Evolutionary conservation across 371 early-diverging fungal genomes (phyloP), one percentile per base, ranked within the genome.

Genomic region (Haplosporangium sp.): DNA sequence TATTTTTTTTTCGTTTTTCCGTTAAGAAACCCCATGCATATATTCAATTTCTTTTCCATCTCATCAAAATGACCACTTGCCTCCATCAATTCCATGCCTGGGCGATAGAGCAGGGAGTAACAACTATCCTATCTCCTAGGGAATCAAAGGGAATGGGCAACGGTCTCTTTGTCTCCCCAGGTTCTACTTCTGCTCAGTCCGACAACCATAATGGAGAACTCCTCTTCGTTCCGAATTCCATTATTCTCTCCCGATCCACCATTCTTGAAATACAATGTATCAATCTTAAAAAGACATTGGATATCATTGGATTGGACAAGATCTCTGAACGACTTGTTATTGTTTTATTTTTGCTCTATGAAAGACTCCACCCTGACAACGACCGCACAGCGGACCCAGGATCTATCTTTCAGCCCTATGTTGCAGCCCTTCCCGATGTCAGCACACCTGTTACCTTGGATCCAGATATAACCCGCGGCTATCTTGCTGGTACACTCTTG

Each of bases 401-500:
- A 27, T 59, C 64, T 1, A 0, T 62, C 10, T 74, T 74, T 52
- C 47, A 44, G 15, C 63, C 69, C 10, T 79, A 79, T n/a, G 56
- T 74, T 45, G 65, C 71, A 6, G 58, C 40, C 4, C 39, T 79
- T 38, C 79, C 79, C 5, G 74, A 74, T 3, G 52, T 79, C 38
- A 63, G 61, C 11, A 79, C 79, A 17, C 79, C 79, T 5, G 74
- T 74, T 27, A 71, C 74, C 1, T 58, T 79, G 59, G 74, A 70
- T 4, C 67, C 74, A 9, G 79, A 74, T 4, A 15, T 63, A 10
- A 67, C 47, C n/a, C 57, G 63, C 8, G 79, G 74, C 2, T 79
- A 74, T 40, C 48, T 87, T 9, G 73, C 83, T 37, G 87, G 87
- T 4, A 88, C 89, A 0, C 75, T 78, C 27, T 63, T 89, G 9